Percentiles rank a stretch among this genome's conserved stretches.
Conservation (phyloP, 352 stramenopile genomes). For the Bremia lactucae region DNA sequence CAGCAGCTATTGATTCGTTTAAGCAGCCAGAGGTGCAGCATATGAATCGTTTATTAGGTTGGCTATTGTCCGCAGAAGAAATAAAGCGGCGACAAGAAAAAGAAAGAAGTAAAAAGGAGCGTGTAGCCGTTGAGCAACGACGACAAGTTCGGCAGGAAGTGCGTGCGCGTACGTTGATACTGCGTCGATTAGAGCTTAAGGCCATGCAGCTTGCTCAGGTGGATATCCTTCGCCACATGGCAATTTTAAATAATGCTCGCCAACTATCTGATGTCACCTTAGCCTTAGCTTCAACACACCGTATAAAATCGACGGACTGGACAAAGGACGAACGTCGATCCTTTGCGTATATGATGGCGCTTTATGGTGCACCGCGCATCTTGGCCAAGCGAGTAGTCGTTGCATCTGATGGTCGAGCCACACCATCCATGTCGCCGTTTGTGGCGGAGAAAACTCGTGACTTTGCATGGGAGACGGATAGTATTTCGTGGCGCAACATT, state of each 20-base stretch:
- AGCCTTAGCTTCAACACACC: conserved; percentile 31
- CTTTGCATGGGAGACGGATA: conserved; percentile 73
- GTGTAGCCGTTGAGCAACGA: conserved; percentile 51
- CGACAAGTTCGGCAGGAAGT: conserved; percentile 63
- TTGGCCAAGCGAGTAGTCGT: conserved; percentile 49
- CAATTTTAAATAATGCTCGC: conserved; percentile 49
- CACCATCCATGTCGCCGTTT: conserved; percentile 20
- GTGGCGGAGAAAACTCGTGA: conserved; percentile 24
- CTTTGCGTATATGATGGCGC: conserved; percentile 66
- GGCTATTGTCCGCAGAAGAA: conserved; percentile 78
- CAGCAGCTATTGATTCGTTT: conserved; percentile 34
- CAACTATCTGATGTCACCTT: conserved; percentile 41
- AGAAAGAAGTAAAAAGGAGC: conserved; percentile 71
- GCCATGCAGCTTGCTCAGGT: conserved; percentile 77
- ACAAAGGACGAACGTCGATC: conserved; percentile 77
- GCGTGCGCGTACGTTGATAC: conserved; percentile 40
- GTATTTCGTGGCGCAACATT: conserved; percentile 75
- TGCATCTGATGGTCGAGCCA: conserved; percentile 15
- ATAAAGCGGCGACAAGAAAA: conserved; percentile 75
- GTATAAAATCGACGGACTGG: conserved; percentile 74
- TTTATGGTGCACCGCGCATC: conserved; percentile 69
- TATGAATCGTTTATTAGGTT: conserved; percentile 83
- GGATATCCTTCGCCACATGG: conserved; percentile 63
- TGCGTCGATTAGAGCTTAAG: conserved; percentile 75
- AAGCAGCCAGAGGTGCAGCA: conserved; percentile 84